These are phyloP conservation scores for Yarrowia sp. DNA, from an alignment of 805 yeast species.

Conservation along the genomic window DNA sequence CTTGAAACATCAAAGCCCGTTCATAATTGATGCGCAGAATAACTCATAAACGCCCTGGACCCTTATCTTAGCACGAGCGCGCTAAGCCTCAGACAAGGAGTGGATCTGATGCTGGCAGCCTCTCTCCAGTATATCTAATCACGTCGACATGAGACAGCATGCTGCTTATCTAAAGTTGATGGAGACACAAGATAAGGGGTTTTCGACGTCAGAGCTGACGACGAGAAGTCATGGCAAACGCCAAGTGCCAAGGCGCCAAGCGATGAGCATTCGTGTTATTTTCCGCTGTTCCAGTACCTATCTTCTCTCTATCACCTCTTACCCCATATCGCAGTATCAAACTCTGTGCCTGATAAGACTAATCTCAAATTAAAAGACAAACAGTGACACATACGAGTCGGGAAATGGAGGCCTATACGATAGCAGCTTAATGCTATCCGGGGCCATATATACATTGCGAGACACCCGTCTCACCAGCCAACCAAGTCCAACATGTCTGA, in stretches of 20 bases:
- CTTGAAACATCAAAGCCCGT: no score
- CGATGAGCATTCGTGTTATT: background rate
- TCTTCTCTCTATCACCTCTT: background rate
- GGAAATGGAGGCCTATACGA: background rate
- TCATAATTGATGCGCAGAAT: no score
- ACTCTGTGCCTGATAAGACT: conserved; percentile 14
- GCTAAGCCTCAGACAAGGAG: background rate
- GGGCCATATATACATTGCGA: no score
- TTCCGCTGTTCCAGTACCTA: background rate
- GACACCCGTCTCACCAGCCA: no score
- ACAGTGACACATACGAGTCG: background rate
- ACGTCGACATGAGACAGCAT: background rate
- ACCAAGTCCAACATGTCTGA: background rate
- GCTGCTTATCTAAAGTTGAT: conserved; percentile 14
- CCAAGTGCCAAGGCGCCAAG: background rate
- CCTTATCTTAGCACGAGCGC: no score
- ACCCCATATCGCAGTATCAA: background rate
- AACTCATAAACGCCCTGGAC: no score
- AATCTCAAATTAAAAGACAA: background rate
- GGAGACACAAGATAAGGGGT: background rate
- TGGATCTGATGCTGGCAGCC: background rate
- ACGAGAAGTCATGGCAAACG: background rate
- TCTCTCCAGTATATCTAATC: background rate
- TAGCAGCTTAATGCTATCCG: no score
- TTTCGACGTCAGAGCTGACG: background rate